phyloP scores from a whole-genome alignment of 495 filamentous ascomycete species.

The Penicillium fimorum region DNA sequence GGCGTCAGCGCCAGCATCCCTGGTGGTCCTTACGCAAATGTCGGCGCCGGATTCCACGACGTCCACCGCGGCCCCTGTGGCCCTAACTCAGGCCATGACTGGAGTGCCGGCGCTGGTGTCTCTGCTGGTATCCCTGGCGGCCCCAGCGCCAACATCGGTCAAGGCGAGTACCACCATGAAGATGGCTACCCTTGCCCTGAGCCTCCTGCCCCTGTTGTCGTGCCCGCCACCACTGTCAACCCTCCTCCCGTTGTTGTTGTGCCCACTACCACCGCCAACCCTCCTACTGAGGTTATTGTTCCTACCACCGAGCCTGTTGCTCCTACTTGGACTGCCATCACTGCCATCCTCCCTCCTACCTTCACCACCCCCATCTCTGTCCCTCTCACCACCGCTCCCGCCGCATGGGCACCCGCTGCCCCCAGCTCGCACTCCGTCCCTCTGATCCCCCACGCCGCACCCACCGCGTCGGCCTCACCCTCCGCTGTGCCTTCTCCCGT shows the following conservation, averaged over 20 bases:
- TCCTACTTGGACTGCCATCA: conserved; percentile 5
- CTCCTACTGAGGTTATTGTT: conserved; percentile 13
- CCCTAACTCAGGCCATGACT: conserved; percentile 18
- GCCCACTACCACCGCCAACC: conserved; percentile 3
- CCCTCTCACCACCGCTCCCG: conserved; percentile 20
- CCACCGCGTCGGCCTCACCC: conserved; percentile 17
- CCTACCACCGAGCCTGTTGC: conserved; percentile 7
- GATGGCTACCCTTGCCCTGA: conserved; percentile 25
- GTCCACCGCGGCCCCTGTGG: conserved; percentile 23
- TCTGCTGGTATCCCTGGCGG: conserved; percentile 35
- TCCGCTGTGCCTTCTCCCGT: conserved; percentile 7
- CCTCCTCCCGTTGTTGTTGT: conserved; percentile 7
- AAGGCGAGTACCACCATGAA: conserved; percentile 22
- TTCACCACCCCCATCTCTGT: conserved; percentile 23
- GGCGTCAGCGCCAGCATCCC: conserved; percentile 31
- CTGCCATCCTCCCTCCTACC: conserved; percentile 15
- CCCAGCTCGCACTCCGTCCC: conserved; percentile 20
- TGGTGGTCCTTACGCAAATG: conserved; percentile 27
- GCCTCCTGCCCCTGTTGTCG: conserved; percentile 12
- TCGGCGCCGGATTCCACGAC: conserved; percentile 19
- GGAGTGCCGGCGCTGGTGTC: conserved; percentile 22
- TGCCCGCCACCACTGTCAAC: background rate
- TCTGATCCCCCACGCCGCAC: conserved; percentile 22
- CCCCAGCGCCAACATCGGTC: conserved; percentile 24
- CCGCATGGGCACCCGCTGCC: conserved; percentile 13